phyloP scores from a whole-genome alignment of 1,139 yeast species.

The Magnusiomyces sp. region DNA sequence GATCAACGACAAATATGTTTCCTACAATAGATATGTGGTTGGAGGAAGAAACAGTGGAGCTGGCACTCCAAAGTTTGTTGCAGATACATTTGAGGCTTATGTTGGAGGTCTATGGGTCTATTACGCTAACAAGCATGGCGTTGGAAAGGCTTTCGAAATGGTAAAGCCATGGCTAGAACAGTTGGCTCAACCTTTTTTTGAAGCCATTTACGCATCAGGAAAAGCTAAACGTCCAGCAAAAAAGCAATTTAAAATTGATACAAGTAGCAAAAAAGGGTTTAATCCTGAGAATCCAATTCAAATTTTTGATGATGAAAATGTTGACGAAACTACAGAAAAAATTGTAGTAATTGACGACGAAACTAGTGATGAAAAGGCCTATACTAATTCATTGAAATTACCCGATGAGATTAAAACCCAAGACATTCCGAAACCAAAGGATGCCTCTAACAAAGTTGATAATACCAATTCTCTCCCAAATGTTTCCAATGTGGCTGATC shows the following conservation, averaged over 20 bases:
- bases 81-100: constrained; percentile 86
- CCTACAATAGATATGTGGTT: constrained; percentile 18
- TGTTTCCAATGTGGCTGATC: too few species aligned
- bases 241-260: neutral
- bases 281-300: neutral
- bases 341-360: neutral
- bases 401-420: neutral
- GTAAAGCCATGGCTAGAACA: constrained; percentile 54
- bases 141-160: constrained; percentile 37
- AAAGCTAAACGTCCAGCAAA: neutral
- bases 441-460: neutral
- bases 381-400: neutral
- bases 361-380: neutral
- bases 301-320: neutral
- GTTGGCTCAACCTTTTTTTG: constrained; percentile 47
- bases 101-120: constrained; percentile 58
- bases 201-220: constrained; percentile 22
- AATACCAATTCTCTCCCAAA: neutral
- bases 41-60: constrained; percentile 22
- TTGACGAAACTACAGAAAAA: neutral
- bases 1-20: constrained; percentile 18
- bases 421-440: neutral
- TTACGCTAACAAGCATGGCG: constrained; percentile 38
- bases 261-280: neutral
- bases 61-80: constrained; percentile 42